Percentiles rank a stretch among this genome's conserved stretches.
Conservation (phyloP, 306 rosid genomes). For the Quercus ilex region DNA sequence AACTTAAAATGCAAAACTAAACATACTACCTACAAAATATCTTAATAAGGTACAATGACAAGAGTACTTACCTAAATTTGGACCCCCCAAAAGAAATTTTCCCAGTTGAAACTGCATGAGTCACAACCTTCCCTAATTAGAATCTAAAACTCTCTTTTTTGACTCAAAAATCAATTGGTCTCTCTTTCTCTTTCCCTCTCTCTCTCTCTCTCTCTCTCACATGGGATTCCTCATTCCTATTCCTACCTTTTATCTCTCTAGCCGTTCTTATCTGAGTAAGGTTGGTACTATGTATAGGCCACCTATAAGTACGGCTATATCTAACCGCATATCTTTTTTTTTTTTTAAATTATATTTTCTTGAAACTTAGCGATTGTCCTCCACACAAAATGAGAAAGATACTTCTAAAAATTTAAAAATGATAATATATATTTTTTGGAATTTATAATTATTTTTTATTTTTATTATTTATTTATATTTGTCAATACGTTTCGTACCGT, state of each 20-base stretch:
- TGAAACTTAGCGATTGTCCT: no score
- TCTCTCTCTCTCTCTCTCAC: not conserved
- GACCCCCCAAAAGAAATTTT: not conserved
- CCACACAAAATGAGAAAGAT: no score
- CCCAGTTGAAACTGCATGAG: conserved; percentile 11
- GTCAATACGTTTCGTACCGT: conserved; percentile 56
- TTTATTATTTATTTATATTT: not conserved
- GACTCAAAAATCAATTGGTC: not conserved
- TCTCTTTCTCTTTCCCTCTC: no score
- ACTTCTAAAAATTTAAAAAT: no score
- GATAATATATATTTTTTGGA: not conserved
- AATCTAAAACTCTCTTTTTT: conserved; percentile 1
- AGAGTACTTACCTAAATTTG: no score
- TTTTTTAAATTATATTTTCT: not conserved
- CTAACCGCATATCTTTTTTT: conserved; percentile 8
- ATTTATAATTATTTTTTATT: not conserved
- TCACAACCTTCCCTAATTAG: conserved; percentile 20
- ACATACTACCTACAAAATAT: no score
- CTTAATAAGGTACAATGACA: no score
- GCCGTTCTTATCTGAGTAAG: conserved; percentile 89
- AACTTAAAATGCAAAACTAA: no score
- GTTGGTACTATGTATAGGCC: conserved; percentile 56
- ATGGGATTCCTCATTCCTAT: not conserved
- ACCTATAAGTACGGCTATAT: conserved; percentile 75
- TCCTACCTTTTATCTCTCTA: conserved; percentile 18